These are phyloP conservation scores for Tolypocladium nubicola DNA, from an alignment of 2,329 filamentous ascomycete genomes.

Conservation along the genomic window DNA sequence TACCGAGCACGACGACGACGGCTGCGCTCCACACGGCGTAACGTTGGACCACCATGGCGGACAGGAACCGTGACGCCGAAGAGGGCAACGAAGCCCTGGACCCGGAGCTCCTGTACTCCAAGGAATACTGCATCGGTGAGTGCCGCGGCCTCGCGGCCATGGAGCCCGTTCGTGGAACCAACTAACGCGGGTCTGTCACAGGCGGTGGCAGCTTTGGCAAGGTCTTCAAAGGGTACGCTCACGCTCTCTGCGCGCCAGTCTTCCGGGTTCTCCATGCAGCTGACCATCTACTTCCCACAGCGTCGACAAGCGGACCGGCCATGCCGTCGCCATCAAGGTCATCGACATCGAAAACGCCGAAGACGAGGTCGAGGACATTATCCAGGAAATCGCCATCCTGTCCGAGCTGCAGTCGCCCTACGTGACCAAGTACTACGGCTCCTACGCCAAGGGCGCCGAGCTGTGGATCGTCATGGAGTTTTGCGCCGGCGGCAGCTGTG, in stretches of 20 bases:
- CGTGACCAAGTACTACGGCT: conserved; percentile 96
- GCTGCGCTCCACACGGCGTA: neutral
- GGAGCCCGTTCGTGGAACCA: neutral
- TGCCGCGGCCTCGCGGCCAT: neutral
- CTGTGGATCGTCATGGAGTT: conserved; percentile 99
- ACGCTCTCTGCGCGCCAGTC: neutral
- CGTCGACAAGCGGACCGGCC: conserved; percentile 85
- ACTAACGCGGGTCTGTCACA: conserved; percentile 20
- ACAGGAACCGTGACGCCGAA: conserved; percentile 35
- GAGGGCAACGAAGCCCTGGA: conserved; percentile 49
- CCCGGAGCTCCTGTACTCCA: conserved; percentile 86
- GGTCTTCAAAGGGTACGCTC: conserved; percentile 80
- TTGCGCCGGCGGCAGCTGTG: conserved; percentile 92
- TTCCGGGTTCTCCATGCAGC: neutral
- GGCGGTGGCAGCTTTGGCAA: conserved; percentile 97
- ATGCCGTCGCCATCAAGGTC: conserved; percentile 94
- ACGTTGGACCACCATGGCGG: conserved; percentile 29
- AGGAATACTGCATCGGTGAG: conserved; percentile 79
- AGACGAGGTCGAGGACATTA: conserved; percentile 98
- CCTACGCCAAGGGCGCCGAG: conserved; percentile 90
- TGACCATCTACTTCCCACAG: conserved; percentile 30
- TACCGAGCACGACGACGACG: neutral
- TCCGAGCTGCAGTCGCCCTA: conserved; percentile 93
- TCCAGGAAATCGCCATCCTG: conserved; percentile 95
- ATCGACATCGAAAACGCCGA: conserved; percentile 99